Evolutionary conservation across 1,284 basidiomycete species (phyloP), one percentile per base, ranked within the genome.

Genomic region (Bondarzewia mesenterica): DNA sequence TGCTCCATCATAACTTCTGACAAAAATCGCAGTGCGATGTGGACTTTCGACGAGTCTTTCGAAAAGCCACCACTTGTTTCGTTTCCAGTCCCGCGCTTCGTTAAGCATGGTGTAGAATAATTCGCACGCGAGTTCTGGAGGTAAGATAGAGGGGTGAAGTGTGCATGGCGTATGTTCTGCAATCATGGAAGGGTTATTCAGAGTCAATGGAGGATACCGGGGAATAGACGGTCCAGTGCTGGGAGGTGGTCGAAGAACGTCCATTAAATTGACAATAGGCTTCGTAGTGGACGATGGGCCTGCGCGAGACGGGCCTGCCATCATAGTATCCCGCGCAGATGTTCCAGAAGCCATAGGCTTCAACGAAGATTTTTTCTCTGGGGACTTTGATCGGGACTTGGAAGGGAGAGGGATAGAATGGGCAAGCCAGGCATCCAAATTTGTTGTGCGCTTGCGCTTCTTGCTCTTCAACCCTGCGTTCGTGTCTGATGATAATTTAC

Each of bases 51-150:
- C 90, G 21, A 89, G 54, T 16, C 82, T 73, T 57, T 91, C 87
- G 61, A 87, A 85, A 8, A 93, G 69, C 79, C 81, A 90, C 89
- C 89, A 93, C 58, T 82, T 85, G 56, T 89, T 90, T 39, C 78
- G 68, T 47, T 76, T 68, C 89, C 89, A 91, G 6, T 64, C 60
- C 44, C 64, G 69, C 21, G 85, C 80, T n/a, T 71, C 66, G 44
- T 78, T 71, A 7, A 82, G 50, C 82, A 89, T 82, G 0, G 71
- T 71, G 54, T 88, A 79, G 60, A 86, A 89, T 22, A 89, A 64
- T 43, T 71, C 70, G 57, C 77, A 85, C 0, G 87, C 86, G 12
- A 89, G 72, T 44, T 87, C 80, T 4, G 77, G 73, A 5, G 87
- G 85, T 5, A 90, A 71, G 25, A 84, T 61, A 22, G 82, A 82